Evolutionary conservation across 163 green algal genomes (phyloP).

Genomic region (Trebouxia gelatinosa): DNA sequence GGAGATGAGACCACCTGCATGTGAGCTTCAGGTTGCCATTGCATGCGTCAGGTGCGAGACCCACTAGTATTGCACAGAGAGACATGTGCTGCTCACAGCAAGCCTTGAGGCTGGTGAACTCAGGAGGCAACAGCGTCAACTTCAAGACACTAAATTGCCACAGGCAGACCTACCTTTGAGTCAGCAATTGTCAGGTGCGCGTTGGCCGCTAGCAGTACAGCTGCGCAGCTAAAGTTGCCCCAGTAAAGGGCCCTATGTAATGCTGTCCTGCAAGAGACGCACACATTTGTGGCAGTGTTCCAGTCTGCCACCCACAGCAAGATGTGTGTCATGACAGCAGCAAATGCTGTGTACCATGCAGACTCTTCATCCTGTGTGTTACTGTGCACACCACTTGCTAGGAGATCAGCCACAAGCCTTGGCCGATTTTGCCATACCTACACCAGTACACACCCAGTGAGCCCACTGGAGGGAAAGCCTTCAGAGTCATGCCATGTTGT

Average conservation of each 20-base stretch:
- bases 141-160: too few species aligned
- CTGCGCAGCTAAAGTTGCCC: conserved; percentile 69
- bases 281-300: not conserved
- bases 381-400: conserved; percentile 52
- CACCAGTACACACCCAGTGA: too few species aligned
- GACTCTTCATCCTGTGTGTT: conserved; percentile 68
- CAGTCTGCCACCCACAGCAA: not conserved
- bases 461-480: too few species aligned
- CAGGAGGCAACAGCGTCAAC: too few species aligned
- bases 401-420: too few species aligned
- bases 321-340: not conserved
- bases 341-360: conserved; percentile 59
- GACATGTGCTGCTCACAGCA: too few species aligned
- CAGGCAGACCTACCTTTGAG: conserved; percentile 54
- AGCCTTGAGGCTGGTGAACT: too few species aligned
- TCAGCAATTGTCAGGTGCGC: conserved; percentile 63
- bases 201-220: conserved; percentile 64
- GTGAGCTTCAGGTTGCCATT: not conserved
- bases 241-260: conserved; percentile 88
- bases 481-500: too few species aligned
- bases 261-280: conserved; percentile 53
- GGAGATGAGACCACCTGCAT: too few species aligned
- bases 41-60: not conserved
- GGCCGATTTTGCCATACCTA: too few species aligned
- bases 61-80: not conserved